Evolutionary conservation across 331 rosid species (phyloP).

Genomic region (Prunus yedoensis): DNA sequence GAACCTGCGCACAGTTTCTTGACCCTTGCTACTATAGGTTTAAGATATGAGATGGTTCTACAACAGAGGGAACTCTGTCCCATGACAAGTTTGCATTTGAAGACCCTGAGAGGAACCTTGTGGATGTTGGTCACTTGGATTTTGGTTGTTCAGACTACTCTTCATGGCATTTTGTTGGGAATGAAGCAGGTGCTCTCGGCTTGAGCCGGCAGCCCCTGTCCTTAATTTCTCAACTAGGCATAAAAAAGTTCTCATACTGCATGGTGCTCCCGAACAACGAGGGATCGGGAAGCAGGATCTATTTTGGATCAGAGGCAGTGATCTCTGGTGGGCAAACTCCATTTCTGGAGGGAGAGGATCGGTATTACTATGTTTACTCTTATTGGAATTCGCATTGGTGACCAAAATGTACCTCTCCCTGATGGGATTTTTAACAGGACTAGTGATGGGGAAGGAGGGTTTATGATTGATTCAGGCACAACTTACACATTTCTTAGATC

Average conservation of each 20-base stretch:
- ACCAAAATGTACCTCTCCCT: conserved; percentile 2
- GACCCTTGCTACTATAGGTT: conserved; percentile 15
- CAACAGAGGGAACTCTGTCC: conserved; percentile 12
- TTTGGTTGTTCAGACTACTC: conserved; percentile 17
- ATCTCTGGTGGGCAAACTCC: conserved; percentile 17
- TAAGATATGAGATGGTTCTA: conserved; percentile 9
- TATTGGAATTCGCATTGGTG: conserved; percentile 11
- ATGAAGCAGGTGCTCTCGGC: neutral
- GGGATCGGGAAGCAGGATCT: neutral
- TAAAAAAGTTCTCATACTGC: conserved; percentile 23
- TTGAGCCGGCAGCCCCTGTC: conserved; percentile 24
- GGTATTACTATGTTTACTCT: conserved; percentile 16
- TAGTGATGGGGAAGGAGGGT: conserved; percentile 14
- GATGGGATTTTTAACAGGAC: conserved; percentile 7
- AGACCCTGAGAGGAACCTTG: conserved; percentile 4
- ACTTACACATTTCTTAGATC: conserved; percentile 12
- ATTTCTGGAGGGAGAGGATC: neutral
- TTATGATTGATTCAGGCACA: conserved; percentile 28
- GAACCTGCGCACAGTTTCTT: conserved; percentile 8
- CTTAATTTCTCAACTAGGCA: conserved; percentile 19
- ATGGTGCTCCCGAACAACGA: conserved; percentile 5
- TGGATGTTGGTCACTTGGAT: conserved; percentile 20
- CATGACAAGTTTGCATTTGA: conserved; percentile 24
- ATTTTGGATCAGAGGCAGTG: no score
- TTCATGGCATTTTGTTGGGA: neutral